phyloP scores from a whole-genome alignment of 129 eudicot genomes.

The Flaveria sonorensis region DNA sequence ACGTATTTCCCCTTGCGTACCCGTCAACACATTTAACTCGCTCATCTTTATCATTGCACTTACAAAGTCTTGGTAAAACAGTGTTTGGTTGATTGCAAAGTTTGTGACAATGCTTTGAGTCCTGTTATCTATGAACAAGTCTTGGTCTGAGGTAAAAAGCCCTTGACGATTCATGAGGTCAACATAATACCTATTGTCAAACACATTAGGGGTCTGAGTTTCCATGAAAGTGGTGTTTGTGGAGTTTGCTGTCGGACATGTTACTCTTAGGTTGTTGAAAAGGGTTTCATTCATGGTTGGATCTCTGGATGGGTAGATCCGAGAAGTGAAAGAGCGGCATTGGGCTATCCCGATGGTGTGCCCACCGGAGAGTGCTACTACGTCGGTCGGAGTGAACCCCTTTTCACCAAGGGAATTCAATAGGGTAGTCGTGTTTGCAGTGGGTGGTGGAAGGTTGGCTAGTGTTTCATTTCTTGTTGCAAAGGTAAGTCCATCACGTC shows the following conservation, averaged over 20 bases:
- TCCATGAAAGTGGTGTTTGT: constrained; percentile 52
- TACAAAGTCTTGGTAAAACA: constrained; percentile 63
- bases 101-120: constrained; percentile 47
- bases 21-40: constrained; percentile 59
- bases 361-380: constrained; percentile 69
- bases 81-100: constrained; percentile 51
- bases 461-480: constrained; percentile 42
- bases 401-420: constrained; percentile 43
- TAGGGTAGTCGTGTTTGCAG: constrained; percentile 42
- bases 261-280: constrained; percentile 39
- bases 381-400: constrained; percentile 52
- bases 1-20: constrained; percentile 57
- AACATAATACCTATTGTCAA: constrained; percentile 70
- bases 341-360: constrained; percentile 66
- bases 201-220: constrained; percentile 56
- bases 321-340: constrained; percentile 52
- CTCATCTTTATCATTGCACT: constrained; percentile 65
- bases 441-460: constrained; percentile 60
- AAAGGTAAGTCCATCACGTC: constrained; percentile 54
- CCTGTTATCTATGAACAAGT: constrained; percentile 52
- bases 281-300: constrained; percentile 56
- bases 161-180: constrained; percentile 69
- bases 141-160: constrained; percentile 68
- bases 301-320: constrained; percentile 62
- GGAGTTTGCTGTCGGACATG: constrained; percentile 42